Conservation (phyloP, 805 yeast genomes). For the Yarrowia sp. region DNA sequence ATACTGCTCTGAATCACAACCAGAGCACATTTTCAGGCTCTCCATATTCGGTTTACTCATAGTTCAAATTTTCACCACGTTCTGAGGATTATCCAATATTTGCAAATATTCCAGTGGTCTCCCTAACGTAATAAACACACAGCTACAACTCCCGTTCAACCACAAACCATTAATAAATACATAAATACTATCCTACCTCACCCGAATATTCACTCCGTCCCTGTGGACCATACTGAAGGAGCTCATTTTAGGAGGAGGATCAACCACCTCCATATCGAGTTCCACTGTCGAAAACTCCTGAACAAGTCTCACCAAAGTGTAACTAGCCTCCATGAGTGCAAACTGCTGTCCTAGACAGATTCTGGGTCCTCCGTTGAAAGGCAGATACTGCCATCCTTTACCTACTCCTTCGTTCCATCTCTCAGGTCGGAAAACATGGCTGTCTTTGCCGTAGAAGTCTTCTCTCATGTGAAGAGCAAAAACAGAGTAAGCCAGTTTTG, state of each 20-base stretch:
- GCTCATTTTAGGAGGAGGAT: neutral
- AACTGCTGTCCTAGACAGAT: slow-evolving; percentile 53
- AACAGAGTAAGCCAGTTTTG: slow-evolving; percentile 41
- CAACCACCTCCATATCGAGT: neutral
- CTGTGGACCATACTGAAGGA: neutral
- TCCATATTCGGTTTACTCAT: no score
- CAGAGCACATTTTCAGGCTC: no score
- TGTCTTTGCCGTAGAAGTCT: slow-evolving; percentile 45
- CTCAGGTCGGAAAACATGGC: slow-evolving; percentile 43
- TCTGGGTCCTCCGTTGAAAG: slow-evolving; percentile 52
- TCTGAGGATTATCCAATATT: no score
- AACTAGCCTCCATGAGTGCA: slow-evolving; percentile 49
- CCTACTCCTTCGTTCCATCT: slow-evolving; percentile 42
- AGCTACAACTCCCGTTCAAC: no score
- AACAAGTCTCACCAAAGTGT: slow-evolving; percentile 43
- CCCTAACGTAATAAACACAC: no score
- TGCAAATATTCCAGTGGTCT: no score
- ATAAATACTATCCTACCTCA: neutral
- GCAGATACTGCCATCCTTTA: slow-evolving; percentile 47
- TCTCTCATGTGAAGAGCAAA: slow-evolving; percentile 45
- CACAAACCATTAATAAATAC: neutral
- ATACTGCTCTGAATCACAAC: no score
- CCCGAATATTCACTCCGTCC: neutral
- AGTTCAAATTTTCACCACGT: no score
- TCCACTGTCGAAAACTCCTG: slow-evolving; percentile 37